Evolutionary conservation across 2,329 filamentous ascomycete species (phyloP), one percentile per base, ranked within the genome.

Genomic region (Pseudocercospora cruenta): DNA sequence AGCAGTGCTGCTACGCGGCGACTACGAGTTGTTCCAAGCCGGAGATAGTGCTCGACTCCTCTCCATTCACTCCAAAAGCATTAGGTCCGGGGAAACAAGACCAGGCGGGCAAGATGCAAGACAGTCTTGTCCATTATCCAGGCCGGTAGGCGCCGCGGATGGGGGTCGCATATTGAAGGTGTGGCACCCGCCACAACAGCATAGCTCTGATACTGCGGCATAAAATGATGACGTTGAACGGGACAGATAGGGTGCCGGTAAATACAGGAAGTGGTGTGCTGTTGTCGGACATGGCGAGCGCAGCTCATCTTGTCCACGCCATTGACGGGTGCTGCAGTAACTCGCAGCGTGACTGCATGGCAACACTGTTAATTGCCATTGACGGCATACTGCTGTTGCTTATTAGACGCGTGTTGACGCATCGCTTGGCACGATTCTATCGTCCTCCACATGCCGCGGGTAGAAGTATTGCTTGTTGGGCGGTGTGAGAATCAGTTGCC

Each of bases 51-150:
- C 31, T 12, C 19, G 28, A 45, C 16, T 36, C 36, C 21, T 51
- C 19, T 36, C n/a, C 9, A 26, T 22, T 28, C 19, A 39, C 28
- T 9, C 47, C 43, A 59, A 16, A n/a, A 59, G 22, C 33, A 22
- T 31, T 31, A 54, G 16, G 19, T 64, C 39, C 36, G n/a, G 31
- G 28, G 33, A 58, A 31, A 60, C 33, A 60, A 60, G 58, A 60
- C 33, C 0, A 45, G 58, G 58, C 36, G 16, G 21, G n/a, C 58
- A 22, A 28, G 36, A 28, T 28, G 21, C 5, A 2, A 31, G 6
- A 60, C 24, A 7, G 12, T 45, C 58, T 60, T 60, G 58, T 43
- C 39, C 12, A 43, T 43, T 16, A 16, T 16, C 31, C 31, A 33
- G 6, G n/a, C 21, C 22, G 19, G 5, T 6, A 43, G 36, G n/a